Evolutionary conservation across 371 early-diverging fungal genomes (phyloP).

Genomic region (Syncephalastrum sp.): DNA sequence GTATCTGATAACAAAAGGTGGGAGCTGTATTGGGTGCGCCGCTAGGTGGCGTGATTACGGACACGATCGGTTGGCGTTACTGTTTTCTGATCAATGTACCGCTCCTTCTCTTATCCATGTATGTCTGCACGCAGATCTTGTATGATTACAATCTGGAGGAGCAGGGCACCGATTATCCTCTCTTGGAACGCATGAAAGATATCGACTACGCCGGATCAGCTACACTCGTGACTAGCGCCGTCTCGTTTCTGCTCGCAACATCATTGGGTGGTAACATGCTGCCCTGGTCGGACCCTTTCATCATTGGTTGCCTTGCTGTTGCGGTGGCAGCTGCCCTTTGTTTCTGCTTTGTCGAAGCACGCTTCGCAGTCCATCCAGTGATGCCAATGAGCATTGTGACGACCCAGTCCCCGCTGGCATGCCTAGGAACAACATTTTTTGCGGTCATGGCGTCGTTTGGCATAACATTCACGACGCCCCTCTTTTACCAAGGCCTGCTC

Average conservation of each 20-base stretch:
- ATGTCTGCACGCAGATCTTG: conserved; percentile 36
- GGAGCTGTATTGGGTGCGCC: conserved; percentile 72
- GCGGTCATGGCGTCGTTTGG: conserved; percentile 34
- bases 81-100: conserved; percentile 80
- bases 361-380: conserved; percentile 59
- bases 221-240: conserved; percentile 48
- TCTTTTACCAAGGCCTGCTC: conserved; percentile 39
- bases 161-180: conserved; percentile 34
- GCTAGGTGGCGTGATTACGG: conserved; percentile 61
- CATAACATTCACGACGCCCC: conserved; percentile 32
- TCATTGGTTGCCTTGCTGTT: conserved; percentile 53
- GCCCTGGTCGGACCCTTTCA: conserved; percentile 59
- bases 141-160: conserved; percentile 41
- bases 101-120: conserved; percentile 55
- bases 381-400: conserved; percentile 52
- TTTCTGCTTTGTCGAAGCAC: conserved; percentile 61
- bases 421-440: conserved; percentile 35
- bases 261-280: conserved; percentile 64
- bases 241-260: conserved; percentile 58
- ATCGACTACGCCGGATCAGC: conserved; percentile 67
- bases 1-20: conserved; percentile 42
- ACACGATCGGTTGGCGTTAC: conserved; percentile 56
- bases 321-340: conserved; percentile 38
- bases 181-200: conserved; percentile 51
- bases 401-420: conserved; percentile 37